Evolutionary conservation across 2,329 filamentous ascomycete genomes (phyloP), one percentile per base, ranked within the genome.

Genomic region (Ceratocystis cubensis): DNA sequence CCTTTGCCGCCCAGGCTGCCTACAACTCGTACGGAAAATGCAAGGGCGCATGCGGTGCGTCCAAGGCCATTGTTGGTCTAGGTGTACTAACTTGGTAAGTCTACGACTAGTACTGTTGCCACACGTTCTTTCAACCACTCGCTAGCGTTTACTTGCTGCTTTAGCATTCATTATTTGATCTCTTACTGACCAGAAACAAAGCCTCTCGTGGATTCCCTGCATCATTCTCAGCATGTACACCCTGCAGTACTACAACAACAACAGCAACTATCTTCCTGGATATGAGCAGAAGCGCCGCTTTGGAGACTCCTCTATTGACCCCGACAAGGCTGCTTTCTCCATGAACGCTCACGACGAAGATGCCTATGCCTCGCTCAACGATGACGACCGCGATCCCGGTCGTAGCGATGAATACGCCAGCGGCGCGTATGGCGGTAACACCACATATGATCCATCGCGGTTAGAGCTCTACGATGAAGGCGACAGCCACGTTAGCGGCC

Each of bases 301-400:
- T 63, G 73, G 73, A 68, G 72, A 72, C 68, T 75, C 74, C 70
- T 70, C 68, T 68, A 86, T 86, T 70, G 85, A 87, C 73, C 85
- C 85, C 0, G 84, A 88, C 74, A 87, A 87, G 77, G 84, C 84
- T 33, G 84, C 84, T 68, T 88, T 88, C 75, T 86, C 83, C 66
- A 85, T 84, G 74, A 83, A 82, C 15, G 83, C 83, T n/a, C 82
- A 85, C 72, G 84, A 84, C 71, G 84, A 87, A 70, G 84, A 87
- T 72, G 80, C 82, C 56, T 87, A 87, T 71, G 82, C 84, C 63
- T 82, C 82, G 15, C 80, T 87, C 69, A 79, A 84, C 73, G 77
- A 79, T 75, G 78, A 82, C 67, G 80, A 84, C 71, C 78, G 83
- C 69, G 77, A 81, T 65, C 73, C 73, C 45, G 75, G 74, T 70